Base-by-base conservation (phyloP, 352 stramenopile genomes). In the Aphanomyces invadans region DNA sequence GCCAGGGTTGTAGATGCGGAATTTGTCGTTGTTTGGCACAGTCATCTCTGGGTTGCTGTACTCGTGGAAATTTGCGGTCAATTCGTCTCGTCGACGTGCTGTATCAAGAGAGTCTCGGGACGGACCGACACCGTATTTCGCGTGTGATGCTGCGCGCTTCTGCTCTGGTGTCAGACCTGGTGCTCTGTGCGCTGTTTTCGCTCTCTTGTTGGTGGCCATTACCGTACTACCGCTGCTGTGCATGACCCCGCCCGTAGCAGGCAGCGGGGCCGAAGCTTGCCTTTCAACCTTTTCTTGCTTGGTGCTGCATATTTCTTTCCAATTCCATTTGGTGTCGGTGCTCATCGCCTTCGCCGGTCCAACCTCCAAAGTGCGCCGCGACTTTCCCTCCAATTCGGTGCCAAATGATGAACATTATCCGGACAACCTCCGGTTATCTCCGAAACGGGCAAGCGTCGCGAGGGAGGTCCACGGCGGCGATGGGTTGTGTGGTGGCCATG, bases 311-410 rank as follows among this genome's bases (percentile, higher is more conserved):
- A 67, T 42, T 44, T 67, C 60, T 17, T 49, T 51, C 60, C 60
- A 67, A 44, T 67, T 67, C 60, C 60, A 67, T 31, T 67, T 67
- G 2, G 31, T 21, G 12, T 62, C 53, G 46, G 9, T 26, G 10
- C n/a, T 42, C 31, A 36, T 67, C 12, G 12, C 29, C 17, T 21
- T 54, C 28, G 21, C 46, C n/a, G n/a, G n/a, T n/a, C n/a, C n/a
- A n/a, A n/a, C 46, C 46, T 54, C 46, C 46, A 54, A 54, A 54
- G 15, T 54, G 38, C 38, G 17, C 2, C 19, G 21, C 29, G 49
- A 32, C 29, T 57, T 33, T 57, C 49, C 49, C 19, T 32, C 36
- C 36, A 42, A 42, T 15, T 42, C 15, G 36, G 21, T 57, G 49
- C 21, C 4, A n/a, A 21, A 38, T 25, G 48, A 21, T n/a, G 17